Evolutionary conservation across 805 yeast species (phyloP), one percentile per base, ranked within the genome.

Genomic region (Suhomyces canberraensis): DNA sequence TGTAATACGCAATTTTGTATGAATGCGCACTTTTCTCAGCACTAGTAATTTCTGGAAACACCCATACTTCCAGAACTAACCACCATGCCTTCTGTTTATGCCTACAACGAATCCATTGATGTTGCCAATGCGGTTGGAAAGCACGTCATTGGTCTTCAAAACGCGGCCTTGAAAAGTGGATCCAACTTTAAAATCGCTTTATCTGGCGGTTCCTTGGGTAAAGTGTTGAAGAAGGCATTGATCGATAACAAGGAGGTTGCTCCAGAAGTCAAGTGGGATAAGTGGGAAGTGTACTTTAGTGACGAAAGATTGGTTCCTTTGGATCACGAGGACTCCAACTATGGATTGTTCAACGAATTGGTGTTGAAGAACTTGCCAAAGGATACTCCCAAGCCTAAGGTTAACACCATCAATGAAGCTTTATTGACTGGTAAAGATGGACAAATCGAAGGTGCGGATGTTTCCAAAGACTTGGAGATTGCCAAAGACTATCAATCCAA

Each of bases 241-340:
- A 73, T 88, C 37, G 78, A 76, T 44, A 75, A 85, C 56, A 37
- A 59, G 16, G 65, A 62, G 11, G 54, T 73, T 28, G 62, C 69
- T 1, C 38, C 58, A 2, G 50, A 69, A 39, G 72, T 81, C 20
- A 62, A 77, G 50, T 85, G 95, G 91, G 59, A 64, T 25, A 71
- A 78, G 48, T 85, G 95, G 95, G 78, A 78, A 41, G 80, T 90
- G 9, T 90, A 72, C 65, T 88, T 90, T 62, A 81, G 90, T 46
- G 98, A 90, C 56, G 98, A 90, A 66, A 77, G 98, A 61, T 61
- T 90, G 45, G 96, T 90, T 25, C 85, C 95, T 8, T 70, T 87
- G 52, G 77, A 78, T 47, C 83, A 87, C 55, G 79, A 73, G 16
- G 97, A 90, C 58, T 85, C 95, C 42, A 90, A 90, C 69, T 88